A percentile compares a stretch with the other conserved stretches of the same genome.
phyloP scores from a whole-genome alignment of 306 rosid genomes.

The Dalbergia oliveri region DNA sequence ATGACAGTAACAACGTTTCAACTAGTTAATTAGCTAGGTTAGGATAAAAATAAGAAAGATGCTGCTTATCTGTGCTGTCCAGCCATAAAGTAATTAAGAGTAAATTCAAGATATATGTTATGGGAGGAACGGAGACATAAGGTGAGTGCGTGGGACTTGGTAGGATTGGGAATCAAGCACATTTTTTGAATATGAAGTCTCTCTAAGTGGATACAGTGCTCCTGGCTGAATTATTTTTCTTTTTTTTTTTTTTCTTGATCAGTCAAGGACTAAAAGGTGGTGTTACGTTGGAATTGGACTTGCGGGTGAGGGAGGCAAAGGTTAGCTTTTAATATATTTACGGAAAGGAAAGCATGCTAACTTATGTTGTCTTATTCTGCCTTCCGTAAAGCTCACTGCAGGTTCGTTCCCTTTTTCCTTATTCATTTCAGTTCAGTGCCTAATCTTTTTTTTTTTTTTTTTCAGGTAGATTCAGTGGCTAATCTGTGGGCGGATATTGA shows the following conservation, averaged over 20 bases:
- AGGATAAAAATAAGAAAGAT: constrained; percentile 2
- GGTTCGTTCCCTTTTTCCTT: neutral
- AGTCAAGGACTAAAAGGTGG: neutral
- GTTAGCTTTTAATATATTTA: constrained; percentile 37
- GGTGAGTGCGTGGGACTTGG: neutral
- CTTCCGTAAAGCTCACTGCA: constrained; percentile 9
- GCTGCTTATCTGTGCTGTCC: constrained; percentile 35
- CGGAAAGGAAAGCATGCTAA: constrained; percentile 37
- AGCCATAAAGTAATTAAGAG: constrained; percentile 33
- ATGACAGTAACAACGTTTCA: constrained; percentile 38
- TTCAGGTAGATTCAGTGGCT: too few species aligned
- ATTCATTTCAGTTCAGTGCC: neutral
- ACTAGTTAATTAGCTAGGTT: constrained; percentile 40
- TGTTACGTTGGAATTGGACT: neutral
- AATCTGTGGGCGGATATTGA: too few species aligned
- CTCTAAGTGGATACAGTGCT: constrained; percentile 12
- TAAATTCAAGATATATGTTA: too few species aligned
- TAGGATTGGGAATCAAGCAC: neutral
- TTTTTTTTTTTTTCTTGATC: neutral
- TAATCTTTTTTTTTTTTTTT: neutral
- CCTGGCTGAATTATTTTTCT: neutral
- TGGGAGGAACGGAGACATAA: neutral
- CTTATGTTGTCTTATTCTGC: constrained; percentile 22
- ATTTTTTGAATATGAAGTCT: neutral
- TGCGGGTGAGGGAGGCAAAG: constrained; percentile 20